These are phyloP conservation scores for Acacia crassicarpa DNA, from an alignment of 306 rosid genomes.

Conservation along the genomic window DNA sequence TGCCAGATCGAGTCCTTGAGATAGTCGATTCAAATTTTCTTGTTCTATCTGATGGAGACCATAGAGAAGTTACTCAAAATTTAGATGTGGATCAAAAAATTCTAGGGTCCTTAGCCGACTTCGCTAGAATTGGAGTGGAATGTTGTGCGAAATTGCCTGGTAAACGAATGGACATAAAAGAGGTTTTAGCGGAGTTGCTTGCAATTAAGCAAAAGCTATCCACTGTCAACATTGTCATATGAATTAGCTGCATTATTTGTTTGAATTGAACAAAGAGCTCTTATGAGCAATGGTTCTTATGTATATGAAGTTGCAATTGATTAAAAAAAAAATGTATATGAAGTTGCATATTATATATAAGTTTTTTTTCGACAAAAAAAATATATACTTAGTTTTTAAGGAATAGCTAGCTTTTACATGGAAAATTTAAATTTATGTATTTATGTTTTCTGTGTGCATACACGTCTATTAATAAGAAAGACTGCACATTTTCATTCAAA, in stretches of 20 bases:
- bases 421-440: too few relatives aligned
- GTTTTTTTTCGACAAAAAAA: too few relatives aligned
- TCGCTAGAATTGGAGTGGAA: neutral
- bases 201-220: neutral
- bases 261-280: neutral
- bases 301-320: neutral
- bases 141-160: neutral
- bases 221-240: neutral
- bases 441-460: neutral
- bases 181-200: neutral
- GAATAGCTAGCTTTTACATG: neutral
- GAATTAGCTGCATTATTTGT: neutral
- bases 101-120: neutral
- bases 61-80: neutral
- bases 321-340: too few relatives aligned
- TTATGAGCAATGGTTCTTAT: neutral
- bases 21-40: neutral
- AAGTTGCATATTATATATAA: neutral
- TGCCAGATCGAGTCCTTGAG: neutral
- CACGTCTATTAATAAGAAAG: neutral
- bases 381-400: too few relatives aligned
- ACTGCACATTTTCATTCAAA: neutral
- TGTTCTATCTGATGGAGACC: neutral
- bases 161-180: neutral
- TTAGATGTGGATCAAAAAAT: neutral